These are phyloP conservation scores for Blastocystis sp. DNA, from an alignment of 352 stramenopile species.

Conservation along the genomic window DNA sequence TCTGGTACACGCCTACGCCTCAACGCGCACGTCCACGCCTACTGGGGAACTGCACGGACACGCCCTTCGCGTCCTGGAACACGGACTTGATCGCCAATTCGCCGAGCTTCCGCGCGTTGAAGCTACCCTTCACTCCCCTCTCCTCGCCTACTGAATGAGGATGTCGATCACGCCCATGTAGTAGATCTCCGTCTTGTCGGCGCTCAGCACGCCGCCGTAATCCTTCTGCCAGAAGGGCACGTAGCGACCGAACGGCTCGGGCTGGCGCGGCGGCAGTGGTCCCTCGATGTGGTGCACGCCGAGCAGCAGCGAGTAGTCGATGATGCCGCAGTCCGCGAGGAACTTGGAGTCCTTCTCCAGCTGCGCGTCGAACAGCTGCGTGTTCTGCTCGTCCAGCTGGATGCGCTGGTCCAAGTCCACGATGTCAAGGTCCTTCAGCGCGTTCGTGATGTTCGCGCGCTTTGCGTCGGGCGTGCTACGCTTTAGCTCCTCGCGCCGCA, in stretches of 20 bases:
- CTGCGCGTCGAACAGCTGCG: constrained; percentile 80
- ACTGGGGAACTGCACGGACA: constrained; percentile 69
- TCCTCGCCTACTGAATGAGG: constrained; percentile 80
- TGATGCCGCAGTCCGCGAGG: constrained; percentile 86
- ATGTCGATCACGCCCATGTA: constrained; percentile 90
- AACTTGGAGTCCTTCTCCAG: constrained; percentile 81
- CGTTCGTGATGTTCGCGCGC: constrained; percentile 71
- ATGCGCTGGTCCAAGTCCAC: constrained; percentile 80
- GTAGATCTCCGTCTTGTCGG: constrained; percentile 76
- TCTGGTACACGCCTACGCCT: constrained; percentile 79
- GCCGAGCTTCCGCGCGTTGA: constrained; percentile 82
- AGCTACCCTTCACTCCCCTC: background rate
- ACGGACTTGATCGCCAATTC: constrained; percentile 85
- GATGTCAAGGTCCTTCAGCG: constrained; percentile 87
- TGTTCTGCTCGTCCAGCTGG: constrained; percentile 78
- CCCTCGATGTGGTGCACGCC: constrained; percentile 81
- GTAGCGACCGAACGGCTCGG: constrained; percentile 4
- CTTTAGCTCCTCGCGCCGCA: constrained; percentile 74
- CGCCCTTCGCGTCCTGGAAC: constrained; percentile 77
- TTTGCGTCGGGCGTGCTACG: constrained; percentile 65
- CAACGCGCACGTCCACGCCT: background rate
- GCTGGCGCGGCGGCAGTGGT: constrained; percentile 11
- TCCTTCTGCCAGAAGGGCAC: constrained; percentile 68
- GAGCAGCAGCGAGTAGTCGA: constrained; percentile 88
- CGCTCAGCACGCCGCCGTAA: constrained; percentile 57